phyloP scores from a whole-genome alignment of 352 stramenopile species.

The Plasmopara muralis region DNA sequence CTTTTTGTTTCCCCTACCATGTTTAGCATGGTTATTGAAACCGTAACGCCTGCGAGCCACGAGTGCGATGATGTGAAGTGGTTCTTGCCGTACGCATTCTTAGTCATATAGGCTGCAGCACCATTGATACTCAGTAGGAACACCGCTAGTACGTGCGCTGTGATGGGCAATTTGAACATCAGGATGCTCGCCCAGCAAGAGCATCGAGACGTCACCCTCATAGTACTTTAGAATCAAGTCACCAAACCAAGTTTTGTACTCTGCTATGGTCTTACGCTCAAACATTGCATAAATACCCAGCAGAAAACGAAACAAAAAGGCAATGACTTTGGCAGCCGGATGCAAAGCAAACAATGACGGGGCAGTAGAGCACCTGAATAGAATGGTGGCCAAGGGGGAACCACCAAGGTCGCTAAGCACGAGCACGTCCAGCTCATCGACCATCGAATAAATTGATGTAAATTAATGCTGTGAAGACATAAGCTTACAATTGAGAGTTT shows the following conservation, averaged over 20 bases:
- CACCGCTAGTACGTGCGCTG: conserved; percentile 42
- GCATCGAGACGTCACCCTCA: not conserved
- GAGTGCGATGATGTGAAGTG: conserved; percentile 72
- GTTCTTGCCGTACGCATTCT: conserved; percentile 48
- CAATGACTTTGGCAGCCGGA: conserved; percentile 51
- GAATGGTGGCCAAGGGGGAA: conserved; percentile 38
- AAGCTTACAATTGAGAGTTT: too few species aligned
- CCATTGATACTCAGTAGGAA: conserved; percentile 35
- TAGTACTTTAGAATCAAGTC: not conserved
- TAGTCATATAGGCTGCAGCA: conserved; percentile 42
- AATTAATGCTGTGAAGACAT: not conserved
- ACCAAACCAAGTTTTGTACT: conserved; percentile 39
- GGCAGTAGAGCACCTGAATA: conserved; percentile 25
- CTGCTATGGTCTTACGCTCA: conserved; percentile 38
- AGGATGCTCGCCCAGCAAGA: conserved; percentile 16
- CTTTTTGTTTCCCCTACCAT: conserved; percentile 34
- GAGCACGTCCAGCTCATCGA: conserved; percentile 51
- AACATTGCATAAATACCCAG: conserved; percentile 56
- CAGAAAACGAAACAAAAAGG: conserved; percentile 55
- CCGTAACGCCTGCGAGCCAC: conserved; percentile 44
- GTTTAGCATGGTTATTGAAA: conserved; percentile 46
- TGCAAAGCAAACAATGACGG: conserved; percentile 54
- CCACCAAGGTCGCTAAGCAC: conserved; percentile 45
- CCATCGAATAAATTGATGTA: conserved; percentile 17
- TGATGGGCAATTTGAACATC: conserved; percentile 45